Percentiles rank a stretch among this genome's conserved stretches.
Evolutionary conservation across 192 early-diverging fungal genomes (phyloP).

Genomic region (Coemansia sp.): DNA sequence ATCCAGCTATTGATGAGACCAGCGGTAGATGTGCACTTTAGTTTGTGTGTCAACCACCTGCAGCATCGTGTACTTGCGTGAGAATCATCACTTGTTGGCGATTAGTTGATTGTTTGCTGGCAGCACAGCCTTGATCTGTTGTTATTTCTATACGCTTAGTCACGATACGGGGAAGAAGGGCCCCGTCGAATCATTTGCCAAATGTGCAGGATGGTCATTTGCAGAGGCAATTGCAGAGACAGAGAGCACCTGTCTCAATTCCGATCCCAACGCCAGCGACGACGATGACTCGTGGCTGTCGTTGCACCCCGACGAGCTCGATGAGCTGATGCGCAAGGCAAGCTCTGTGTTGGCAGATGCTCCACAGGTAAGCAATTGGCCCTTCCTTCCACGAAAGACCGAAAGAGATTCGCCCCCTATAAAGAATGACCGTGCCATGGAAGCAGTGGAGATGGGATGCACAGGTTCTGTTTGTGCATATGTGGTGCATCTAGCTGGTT

Average conservation of each 20-base stretch:
- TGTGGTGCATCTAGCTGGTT: slow-evolving; percentile 4
- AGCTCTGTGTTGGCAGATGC: slow-evolving; percentile 35
- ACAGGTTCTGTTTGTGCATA: background rate
- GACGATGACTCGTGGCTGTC: slow-evolving; percentile 55
- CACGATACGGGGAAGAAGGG: slow-evolving; percentile 15
- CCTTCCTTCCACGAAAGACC: background rate
- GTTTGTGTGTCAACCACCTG: background rate
- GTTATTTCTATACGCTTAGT: slow-evolving; percentile 3
- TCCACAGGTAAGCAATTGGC: slow-evolving; percentile 29
- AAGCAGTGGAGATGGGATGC: background rate
- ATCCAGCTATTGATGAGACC: background rate
- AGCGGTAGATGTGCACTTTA: background rate
- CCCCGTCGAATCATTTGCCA: slow-evolving; percentile 19
- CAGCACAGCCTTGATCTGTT: background rate
- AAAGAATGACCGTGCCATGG: background rate
- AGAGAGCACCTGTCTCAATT: background rate
- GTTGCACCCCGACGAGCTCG: slow-evolving; percentile 41
- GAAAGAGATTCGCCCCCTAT: background rate
- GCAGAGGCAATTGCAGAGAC: slow-evolving; percentile 10
- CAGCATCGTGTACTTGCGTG: background rate
- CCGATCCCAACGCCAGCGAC: slow-evolving; percentile 14
- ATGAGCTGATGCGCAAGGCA: slow-evolving; percentile 49
- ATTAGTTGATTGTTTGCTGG: background rate
- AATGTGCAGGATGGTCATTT: slow-evolving; percentile 13
- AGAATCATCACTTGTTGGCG: background rate